phyloP scores from a whole-genome alignment of 331 rosid genomes.

The Quercus phellos region DNA sequence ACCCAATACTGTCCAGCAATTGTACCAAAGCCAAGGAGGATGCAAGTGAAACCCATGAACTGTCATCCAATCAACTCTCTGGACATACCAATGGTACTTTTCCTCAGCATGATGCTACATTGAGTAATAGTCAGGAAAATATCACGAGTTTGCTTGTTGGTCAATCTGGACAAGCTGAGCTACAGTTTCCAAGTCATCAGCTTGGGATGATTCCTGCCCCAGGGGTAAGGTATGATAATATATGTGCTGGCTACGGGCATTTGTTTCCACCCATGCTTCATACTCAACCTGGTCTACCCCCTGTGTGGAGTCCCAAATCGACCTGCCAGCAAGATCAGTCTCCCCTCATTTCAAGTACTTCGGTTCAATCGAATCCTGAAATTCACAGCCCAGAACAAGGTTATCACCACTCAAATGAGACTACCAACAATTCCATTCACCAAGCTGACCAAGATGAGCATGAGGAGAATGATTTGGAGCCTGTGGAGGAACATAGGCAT shows the following conservation, averaged over 20 bases:
- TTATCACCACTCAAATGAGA: conserved; percentile 31
- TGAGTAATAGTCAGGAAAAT: conserved; percentile 20
- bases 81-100: neutral
- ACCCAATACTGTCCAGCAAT: conserved; percentile 16
- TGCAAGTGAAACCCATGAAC: conserved; percentile 28
- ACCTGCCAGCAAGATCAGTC: too few species aligned
- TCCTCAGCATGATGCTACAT: conserved; percentile 20
- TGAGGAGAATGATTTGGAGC: conserved; percentile 24
- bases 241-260: conserved; percentile 21
- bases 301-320: conserved; percentile 11
- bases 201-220: conserved; percentile 28
- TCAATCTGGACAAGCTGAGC: conserved; percentile 33
- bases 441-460: conserved; percentile 5
- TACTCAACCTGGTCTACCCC: conserved; percentile 29
- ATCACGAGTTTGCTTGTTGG: conserved; percentile 5
- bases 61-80: neutral
- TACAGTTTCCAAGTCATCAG: conserved; percentile 24
- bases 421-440: conserved; percentile 15
- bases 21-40: conserved; percentile 17
- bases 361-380: conserved; percentile 1
- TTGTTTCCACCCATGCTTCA: conserved; percentile 31
- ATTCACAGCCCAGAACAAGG: conserved; percentile 33
- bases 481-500: conserved; percentile 16
- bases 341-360: too few species aligned
- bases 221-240: conserved; percentile 28